Evolutionary conservation across 805 yeast species (phyloP), one percentile per base, ranked within the genome.

Genomic region (Kluyveromyces wickerhamii): DNA sequence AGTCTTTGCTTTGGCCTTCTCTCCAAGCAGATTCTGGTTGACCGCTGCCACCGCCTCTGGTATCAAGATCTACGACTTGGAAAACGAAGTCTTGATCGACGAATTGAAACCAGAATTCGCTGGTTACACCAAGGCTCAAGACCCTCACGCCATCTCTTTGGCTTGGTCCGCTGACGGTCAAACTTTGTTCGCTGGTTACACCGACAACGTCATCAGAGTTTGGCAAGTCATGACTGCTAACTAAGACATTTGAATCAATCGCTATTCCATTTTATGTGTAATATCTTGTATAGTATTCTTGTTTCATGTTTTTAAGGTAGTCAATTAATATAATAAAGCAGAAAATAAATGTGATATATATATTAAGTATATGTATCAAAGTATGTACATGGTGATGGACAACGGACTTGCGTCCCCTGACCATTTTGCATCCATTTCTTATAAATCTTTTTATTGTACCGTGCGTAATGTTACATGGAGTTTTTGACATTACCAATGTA

Each of bases 1-100:
- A 77, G 87, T 92, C 58, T 85, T 85, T 71, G 94, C 96, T 66
- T 78, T 92, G 66, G 95, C 96, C 59, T 92, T 92, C 95, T 89
- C 97, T 68, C 98, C 99, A 74, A 85, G 85, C 94, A 88, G 98
- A 82, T 92, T 85, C 94, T 92, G 98, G 98, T 83, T 92, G 69
- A 89, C 95, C 67, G 98, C 97, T 72, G 97, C 98, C 64, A 92
- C 99, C 59, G 73, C 96, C 52, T 72, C 95, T 54, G 92, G 96
- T 63, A 86, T 92, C 77, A 89, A 88, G 84, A 80, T 92, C 78
- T 92, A 79, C 85, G 85, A 88, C 81, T 80, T 92, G 69, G 92
- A 87, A 74, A 88, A 83, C 72, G 81, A 94, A 73, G 72, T 72
- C 59, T 75, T 88, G 67, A 83, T 87, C 71, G 97, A 88, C 64